These are phyloP conservation scores for Friedmanniomyces simplex DNA, from an alignment of 495 filamentous ascomycete species.

Conservation along the genomic window DNA sequence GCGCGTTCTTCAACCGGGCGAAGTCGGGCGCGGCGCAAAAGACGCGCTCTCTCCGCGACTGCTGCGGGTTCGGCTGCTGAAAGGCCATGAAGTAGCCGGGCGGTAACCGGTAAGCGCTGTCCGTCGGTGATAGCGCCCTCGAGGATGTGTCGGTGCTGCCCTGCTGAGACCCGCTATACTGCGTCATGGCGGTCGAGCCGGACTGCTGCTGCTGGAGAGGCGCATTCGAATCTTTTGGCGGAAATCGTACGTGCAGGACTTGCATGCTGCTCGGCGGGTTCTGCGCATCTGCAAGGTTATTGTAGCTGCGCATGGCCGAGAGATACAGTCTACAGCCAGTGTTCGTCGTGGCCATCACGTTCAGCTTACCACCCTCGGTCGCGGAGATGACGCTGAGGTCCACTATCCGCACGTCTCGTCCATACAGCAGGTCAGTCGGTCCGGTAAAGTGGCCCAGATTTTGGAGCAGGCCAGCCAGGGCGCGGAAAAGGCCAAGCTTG, in stretches of 20 bases:
- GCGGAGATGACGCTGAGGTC: conserved; percentile 75
- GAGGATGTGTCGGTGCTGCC: conserved; percentile 32
- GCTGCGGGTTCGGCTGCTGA: background rate
- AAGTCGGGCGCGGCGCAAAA: conserved; percentile 84
- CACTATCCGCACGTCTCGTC: conserved; percentile 52
- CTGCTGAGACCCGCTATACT: conserved; percentile 12
- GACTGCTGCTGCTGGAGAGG: background rate
- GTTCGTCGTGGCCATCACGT: conserved; percentile 81
- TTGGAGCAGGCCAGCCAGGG: conserved; percentile 43
- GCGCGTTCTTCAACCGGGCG: conserved; percentile 54
- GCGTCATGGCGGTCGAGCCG: conserved; percentile 8
- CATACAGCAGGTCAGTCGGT: conserved; percentile 54
- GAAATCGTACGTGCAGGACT: conserved; percentile 88
- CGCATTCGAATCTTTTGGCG: conserved; percentile 43
- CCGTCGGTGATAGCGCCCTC: conserved; percentile 19
- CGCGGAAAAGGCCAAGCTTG: conserved; percentile 39
- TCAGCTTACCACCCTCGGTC: conserved; percentile 69
- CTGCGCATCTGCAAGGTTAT: conserved; percentile 38
- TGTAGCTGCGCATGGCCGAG: conserved; percentile 73
- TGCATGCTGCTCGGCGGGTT: conserved; percentile 89
- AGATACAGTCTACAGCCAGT: conserved; percentile 87
- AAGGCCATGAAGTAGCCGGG: conserved; percentile 63
- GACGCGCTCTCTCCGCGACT: conserved; percentile 34
- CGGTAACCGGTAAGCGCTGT: conserved; percentile 47
- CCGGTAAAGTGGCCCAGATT: conserved; percentile 74